A percentile compares a stretch with the other conserved stretches of the same genome.
phyloP scores from a whole-genome alignment of 768 basidiomycete species.

The Coprinopsis sp. region DNA sequence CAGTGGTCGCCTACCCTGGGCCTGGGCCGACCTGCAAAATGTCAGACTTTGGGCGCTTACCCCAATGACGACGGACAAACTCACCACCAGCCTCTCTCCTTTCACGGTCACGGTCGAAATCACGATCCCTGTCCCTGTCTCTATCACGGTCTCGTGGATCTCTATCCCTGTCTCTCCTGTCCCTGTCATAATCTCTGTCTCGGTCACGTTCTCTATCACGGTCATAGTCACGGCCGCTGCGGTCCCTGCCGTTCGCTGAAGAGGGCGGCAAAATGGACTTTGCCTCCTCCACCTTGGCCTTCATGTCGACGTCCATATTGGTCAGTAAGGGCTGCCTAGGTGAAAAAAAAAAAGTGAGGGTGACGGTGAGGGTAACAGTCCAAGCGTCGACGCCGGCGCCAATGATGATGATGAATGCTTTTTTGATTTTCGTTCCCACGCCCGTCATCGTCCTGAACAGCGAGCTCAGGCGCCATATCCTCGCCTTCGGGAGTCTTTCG shows the following conservation, averaged over 20 bases:
- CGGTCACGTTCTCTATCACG: conserved; percentile 37
- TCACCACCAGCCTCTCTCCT: conserved; percentile 56
- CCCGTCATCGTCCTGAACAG: no score
- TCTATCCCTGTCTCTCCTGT: conserved; percentile 34
- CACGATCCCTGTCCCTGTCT: no score
- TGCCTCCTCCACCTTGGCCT: conserved; percentile 72
- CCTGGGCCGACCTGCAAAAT: conserved; percentile 30
- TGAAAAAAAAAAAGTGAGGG: no score
- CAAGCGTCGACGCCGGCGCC: no score
- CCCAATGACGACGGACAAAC: conserved; percentile 5
- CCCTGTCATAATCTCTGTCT: conserved; percentile 38
- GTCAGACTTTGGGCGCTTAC: background rate
- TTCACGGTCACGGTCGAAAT: conserved; percentile 29
- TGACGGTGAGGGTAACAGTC: no score
- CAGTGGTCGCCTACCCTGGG: conserved; percentile 67
- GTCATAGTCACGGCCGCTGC: conserved; percentile 36
- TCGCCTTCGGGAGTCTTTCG: no score
- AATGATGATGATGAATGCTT: no score
- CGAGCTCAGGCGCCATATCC: no score
- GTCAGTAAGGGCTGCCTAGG: no score
- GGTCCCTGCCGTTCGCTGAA: conserved; percentile 37
- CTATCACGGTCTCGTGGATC: conserved; percentile 37
- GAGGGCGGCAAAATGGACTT: conserved; percentile 41
- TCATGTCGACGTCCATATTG: conserved; percentile 89
- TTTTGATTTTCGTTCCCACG: no score